These are phyloP conservation scores for Marasmius sp. DNA, from an alignment of 1,284 basidiomycete species.

Conservation along the genomic window DNA sequence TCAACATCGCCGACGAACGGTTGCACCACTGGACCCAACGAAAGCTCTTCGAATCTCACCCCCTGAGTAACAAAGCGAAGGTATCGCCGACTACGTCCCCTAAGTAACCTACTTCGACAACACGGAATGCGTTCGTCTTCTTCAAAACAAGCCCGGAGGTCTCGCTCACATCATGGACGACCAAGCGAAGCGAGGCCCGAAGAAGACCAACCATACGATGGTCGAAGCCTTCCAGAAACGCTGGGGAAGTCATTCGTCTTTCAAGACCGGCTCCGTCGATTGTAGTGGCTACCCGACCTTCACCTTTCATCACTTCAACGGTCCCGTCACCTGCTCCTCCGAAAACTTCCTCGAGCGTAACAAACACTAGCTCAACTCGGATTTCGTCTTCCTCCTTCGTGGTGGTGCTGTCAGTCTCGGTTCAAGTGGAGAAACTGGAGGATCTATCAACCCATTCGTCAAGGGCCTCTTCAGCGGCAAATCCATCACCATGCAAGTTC, in stretches of 20 bases:
- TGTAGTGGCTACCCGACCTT: constrained; percentile 85
- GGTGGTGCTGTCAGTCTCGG: constrained; percentile 50
- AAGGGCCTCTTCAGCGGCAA: constrained; percentile 87
- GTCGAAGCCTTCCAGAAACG: constrained; percentile 92
- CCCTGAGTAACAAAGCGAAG: constrained; percentile 84
- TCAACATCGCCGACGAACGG: constrained; percentile 95
- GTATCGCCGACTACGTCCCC: constrained; percentile 70
- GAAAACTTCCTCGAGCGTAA: constrained; percentile 91
- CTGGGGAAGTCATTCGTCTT: constrained; percentile 91
- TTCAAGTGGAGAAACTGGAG: background rate
- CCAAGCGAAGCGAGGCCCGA: constrained; percentile 83
- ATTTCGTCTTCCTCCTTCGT: constrained; percentile 88
- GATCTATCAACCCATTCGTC: constrained; percentile 89
- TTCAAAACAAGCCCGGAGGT: constrained; percentile 88
- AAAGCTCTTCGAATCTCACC: constrained; percentile 76
- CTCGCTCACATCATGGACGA: constrained; percentile 98
- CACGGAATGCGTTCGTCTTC: constrained; percentile 82
- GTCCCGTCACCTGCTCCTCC: constrained; percentile 88
- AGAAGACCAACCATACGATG: constrained; percentile 94
- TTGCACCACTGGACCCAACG: constrained; percentile 85
- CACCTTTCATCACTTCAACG: constrained; percentile 90
- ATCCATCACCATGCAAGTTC: constrained; percentile 86
- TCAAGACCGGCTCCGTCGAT: constrained; percentile 79
- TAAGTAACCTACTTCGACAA: constrained; percentile 89
- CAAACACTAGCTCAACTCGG: constrained; percentile 86